Evolutionary conservation across 495 filamentous ascomycete genomes (phyloP), one percentile per base, ranked within the genome.

Genomic region (Pseudevernia furfuracea): DNA sequence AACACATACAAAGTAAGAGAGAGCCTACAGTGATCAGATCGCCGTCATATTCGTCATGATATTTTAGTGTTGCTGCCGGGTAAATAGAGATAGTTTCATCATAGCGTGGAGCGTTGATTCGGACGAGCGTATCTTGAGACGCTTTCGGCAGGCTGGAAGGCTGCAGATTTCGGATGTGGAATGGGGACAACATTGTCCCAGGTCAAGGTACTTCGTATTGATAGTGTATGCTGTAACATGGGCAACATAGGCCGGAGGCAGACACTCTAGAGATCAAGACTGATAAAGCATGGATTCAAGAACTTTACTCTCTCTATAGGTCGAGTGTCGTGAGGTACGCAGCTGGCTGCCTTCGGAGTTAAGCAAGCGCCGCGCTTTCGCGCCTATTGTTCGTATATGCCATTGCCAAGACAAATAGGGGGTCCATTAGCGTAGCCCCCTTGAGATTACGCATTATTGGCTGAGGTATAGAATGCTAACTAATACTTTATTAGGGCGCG

Each of bases 21-120:
- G 34, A 10, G 70, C 79, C 73, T 69, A 84, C 82, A 21, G 76
- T 82, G 60, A 85, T 84, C 49, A 77, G 67, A 60, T 82, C 61
- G 25, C 34, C 80, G 67, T 82, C 80, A 65, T 84, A 82, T 43
- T 83, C 80, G 67, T 85, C 82, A 21, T 78, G 37, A 70, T 85
- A 85, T 17, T 74, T 82, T 60, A 85, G 64, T 34, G 73, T 75
- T 17, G 81, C 80, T 39, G 75, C 74, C n/a, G 82, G 81, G 68
- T 83, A 71, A 58, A 67, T 74, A 21, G 66, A 68, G 19, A 80
- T 75, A 59, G 82, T 73, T 34, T 79, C 69, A 67, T 85, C 78
- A 60, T 85, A 85, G 34, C 81, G 75, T 7, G 73, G 67, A 17
- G 74, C 67, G 48, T 76, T 76, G 53, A 82, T 68, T 49, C 73